Evolutionary conservation across 495 filamentous ascomycete species (phyloP).

Genomic region (Niebla homalea): DNA sequence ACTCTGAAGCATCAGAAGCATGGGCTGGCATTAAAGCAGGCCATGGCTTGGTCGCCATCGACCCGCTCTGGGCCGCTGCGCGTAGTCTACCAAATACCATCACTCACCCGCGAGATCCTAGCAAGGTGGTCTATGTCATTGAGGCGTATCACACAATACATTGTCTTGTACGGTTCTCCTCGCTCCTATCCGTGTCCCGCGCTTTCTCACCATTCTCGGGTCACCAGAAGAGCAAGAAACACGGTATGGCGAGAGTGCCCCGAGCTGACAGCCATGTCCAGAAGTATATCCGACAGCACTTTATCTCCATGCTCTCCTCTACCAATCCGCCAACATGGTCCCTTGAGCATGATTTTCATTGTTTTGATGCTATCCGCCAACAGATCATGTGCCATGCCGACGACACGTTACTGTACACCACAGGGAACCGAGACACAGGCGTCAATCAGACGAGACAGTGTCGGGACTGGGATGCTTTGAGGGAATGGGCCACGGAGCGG

Average conservation of each 20-base stretch:
- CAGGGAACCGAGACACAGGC: conserved; percentile 6
- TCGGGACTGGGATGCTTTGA: conserved; percentile 9
- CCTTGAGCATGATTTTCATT: conserved; percentile 5
- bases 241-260: too few relatives aligned
- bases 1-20: not conserved
- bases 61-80: conserved; percentile 7
- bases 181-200: too few relatives aligned
- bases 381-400: conserved; percentile 5
- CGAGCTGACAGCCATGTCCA: not conserved
- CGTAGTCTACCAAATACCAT: conserved; percentile 5
- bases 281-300: not conserved
- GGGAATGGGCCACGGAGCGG: conserved; percentile 9
- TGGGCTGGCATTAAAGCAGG: conserved; percentile 13
- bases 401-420: conserved; percentile 11
- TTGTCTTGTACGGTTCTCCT: conserved; percentile 8
- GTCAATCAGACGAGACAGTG: conserved; percentile 8
- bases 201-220: too few relatives aligned
- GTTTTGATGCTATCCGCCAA: conserved; percentile 12
- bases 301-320: conserved; percentile 1
- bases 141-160: conserved; percentile 19
- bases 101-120: conserved; percentile 3
- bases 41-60: conserved; percentile 15
- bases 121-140: conserved; percentile 13
- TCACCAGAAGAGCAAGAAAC: too few relatives aligned
- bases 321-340: not conserved